These are phyloP conservation scores for Microthyrium microscopicum DNA, from an alignment of 2,329 filamentous ascomycete genomes.

Conservation along the genomic window DNA sequence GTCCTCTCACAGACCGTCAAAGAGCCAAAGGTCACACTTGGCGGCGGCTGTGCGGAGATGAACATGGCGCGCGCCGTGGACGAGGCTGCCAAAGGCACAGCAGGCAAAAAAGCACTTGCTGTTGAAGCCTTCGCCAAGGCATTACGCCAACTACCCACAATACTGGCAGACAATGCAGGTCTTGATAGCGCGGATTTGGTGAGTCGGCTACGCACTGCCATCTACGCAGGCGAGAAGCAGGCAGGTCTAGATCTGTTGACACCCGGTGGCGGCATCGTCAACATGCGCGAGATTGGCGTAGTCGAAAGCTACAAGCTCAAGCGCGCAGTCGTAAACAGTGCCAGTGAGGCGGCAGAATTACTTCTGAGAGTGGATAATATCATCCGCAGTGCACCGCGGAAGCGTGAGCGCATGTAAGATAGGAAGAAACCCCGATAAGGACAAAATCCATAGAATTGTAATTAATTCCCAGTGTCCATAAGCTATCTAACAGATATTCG, in stretches of 20 bases:
- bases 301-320: constrained; percentile 99
- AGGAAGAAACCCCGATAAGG: no score
- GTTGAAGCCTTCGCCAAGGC: constrained; percentile 81
- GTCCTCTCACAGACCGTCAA: constrained; percentile 93
- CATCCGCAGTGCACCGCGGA: constrained; percentile 79
- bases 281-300: constrained; percentile 91
- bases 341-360: constrained; percentile 89
- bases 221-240: constrained; percentile 86
- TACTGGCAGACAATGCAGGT: constrained; percentile 92
- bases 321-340: constrained; percentile 90
- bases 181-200: constrained; percentile 91
- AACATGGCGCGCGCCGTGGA: constrained; percentile 97
- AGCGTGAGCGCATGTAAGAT: constrained; percentile 55
- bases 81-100: constrained; percentile 78
- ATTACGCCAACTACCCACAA: constrained; percentile 84
- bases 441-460: no score
- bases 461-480: no score
- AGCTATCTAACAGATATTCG: no score
- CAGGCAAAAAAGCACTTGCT: constrained; percentile 91
- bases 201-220: constrained; percentile 75
- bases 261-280: constrained; percentile 79
- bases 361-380: constrained; percentile 94
- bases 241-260: constrained; percentile 80
- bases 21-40: constrained; percentile 84
- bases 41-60: constrained; percentile 96